These are phyloP conservation scores for Fusarium cicatricum DNA, from an alignment of 2,329 filamentous ascomycete species.

Conservation along the genomic window DNA sequence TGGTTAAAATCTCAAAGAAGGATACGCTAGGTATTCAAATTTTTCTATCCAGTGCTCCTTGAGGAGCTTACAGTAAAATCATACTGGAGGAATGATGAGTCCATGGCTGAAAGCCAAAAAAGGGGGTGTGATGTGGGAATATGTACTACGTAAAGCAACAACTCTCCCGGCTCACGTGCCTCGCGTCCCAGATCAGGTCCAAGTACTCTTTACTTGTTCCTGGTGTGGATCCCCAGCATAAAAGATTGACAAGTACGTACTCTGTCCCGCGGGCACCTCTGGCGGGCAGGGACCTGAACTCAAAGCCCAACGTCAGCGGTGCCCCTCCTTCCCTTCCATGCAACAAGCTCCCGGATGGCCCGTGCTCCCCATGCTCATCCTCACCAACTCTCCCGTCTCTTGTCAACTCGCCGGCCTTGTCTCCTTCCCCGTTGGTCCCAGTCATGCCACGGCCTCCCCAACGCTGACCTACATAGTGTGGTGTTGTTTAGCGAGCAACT, in stretches of 20 bases:
- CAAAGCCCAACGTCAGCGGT: constrained; percentile 36
- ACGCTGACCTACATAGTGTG: constrained; percentile 1
- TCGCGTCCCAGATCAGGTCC: constrained; percentile 2
- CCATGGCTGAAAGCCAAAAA: constrained; percentile 4
- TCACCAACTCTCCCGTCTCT: constrained; percentile 4
- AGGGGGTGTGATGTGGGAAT: constrained; percentile 18
- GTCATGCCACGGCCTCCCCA: constrained; percentile 27
- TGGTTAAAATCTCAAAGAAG: background rate
- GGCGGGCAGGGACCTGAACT: background rate
- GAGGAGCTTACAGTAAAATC: background rate
- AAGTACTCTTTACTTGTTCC: constrained; percentile 20
- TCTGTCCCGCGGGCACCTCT: too few relatives aligned
- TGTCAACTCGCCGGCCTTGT: background rate
- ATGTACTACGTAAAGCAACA: constrained; percentile 22
- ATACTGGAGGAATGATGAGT: background rate
- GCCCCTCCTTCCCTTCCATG: constrained; percentile 26
- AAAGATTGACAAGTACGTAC: constrained; percentile 22
- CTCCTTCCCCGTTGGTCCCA: constrained; percentile 16
- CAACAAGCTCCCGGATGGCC: constrained; percentile 33
- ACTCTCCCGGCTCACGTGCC: constrained; percentile 28
- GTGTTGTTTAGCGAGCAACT: constrained; percentile 25
- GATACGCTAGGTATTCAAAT: too few relatives aligned
- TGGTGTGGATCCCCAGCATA: constrained; percentile 9
- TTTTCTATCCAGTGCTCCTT: too few relatives aligned
- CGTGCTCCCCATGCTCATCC: constrained; percentile 29